Evolutionary conservation across 2,329 filamentous ascomycete genomes (phyloP).

Genomic region (Neofusicoccum cordaticola): DNA sequence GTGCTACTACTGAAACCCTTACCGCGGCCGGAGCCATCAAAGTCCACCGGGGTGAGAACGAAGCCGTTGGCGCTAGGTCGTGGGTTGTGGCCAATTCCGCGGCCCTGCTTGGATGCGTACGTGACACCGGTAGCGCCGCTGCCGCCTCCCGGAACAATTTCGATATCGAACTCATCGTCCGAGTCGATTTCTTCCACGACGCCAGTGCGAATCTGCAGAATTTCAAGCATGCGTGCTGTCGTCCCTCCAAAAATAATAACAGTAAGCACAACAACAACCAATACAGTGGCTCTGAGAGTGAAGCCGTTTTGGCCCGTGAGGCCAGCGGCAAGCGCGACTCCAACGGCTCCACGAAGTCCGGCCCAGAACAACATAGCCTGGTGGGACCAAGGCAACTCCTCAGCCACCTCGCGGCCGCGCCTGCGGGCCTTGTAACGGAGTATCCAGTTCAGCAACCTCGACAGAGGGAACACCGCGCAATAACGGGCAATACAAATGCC

Average conservation of each 20-base stretch:
- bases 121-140: conserved; percentile 47
- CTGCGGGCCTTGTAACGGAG: conserved; percentile 80
- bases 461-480: conserved; percentile 91
- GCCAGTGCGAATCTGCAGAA: conserved; percentile 91
- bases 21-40: conserved; percentile 32
- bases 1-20: conserved; percentile 61
- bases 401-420: conserved; percentile 70
- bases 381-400: conserved; percentile 91
- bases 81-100: conserved; percentile 73
- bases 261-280: conserved; percentile 94
- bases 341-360: conserved; percentile 89
- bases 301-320: conserved; percentile 78
- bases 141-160: conserved; percentile 61
- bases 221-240: conserved; percentile 95
- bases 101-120: conserved; percentile 77
- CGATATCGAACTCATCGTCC: conserved; percentile 98
- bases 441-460: conserved; percentile 85
- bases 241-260: conserved; percentile 99
- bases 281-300: conserved; percentile 86
- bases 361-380: conserved; percentile 99
- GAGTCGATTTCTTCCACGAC: conserved; percentile 97
- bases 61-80: conserved; percentile 55
- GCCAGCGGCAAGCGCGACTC: conserved; percentile 88
- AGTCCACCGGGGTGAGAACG: conserved; percentile 50
- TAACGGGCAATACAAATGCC: conserved; percentile 92